These are phyloP conservation scores for Lasiosphaeria ovina DNA, from an alignment of 495 filamentous ascomycete genomes.

Conservation along the genomic window DNA sequence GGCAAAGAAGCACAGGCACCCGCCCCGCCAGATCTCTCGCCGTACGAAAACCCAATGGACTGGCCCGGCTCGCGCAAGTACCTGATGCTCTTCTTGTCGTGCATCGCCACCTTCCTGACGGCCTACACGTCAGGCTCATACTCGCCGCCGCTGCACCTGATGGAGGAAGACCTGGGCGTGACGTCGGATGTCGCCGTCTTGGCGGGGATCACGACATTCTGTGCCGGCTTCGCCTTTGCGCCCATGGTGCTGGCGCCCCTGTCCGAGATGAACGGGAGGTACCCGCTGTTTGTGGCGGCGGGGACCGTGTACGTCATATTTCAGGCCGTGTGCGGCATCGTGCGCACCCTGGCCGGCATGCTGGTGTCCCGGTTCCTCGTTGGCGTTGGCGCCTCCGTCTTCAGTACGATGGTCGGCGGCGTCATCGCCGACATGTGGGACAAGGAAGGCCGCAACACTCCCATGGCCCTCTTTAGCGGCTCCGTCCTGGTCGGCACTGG, in stretches of 20 bases:
- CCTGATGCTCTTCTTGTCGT: slow-evolving; percentile 71
- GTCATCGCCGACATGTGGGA: slow-evolving; percentile 88
- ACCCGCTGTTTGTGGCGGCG: slow-evolving; percentile 74
- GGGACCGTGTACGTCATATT: slow-evolving; percentile 66
- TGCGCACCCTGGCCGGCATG: slow-evolving; percentile 68
- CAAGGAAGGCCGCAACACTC: slow-evolving; percentile 74
- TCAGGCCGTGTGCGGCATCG: slow-evolving; percentile 75
- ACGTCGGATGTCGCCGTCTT: slow-evolving; percentile 63
- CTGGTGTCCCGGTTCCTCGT: slow-evolving; percentile 72
- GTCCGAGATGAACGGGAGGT: slow-evolving; percentile 80
- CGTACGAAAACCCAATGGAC: slow-evolving; percentile 67
- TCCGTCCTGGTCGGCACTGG: slow-evolving; percentile 78
- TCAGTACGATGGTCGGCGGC: slow-evolving; percentile 90
- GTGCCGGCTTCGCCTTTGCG: slow-evolving; percentile 75
- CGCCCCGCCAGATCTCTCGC: slow-evolving; percentile 62
- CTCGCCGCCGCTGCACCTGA: slow-evolving; percentile 60
- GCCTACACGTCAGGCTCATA: slow-evolving; percentile 84
- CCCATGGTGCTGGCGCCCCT: slow-evolving; percentile 92
- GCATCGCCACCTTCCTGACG: slow-evolving; percentile 70
- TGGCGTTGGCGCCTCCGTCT: slow-evolving; percentile 75
- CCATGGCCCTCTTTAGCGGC: slow-evolving; percentile 85
- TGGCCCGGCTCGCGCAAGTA: slow-evolving; percentile 71
- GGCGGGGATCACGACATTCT: slow-evolving; percentile 81
- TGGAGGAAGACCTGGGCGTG: slow-evolving; percentile 60
- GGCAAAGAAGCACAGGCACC: slow-evolving; percentile 25